These are phyloP conservation scores for Jamesozyma jinghongensis DNA, from an alignment of 805 yeast genomes.

Conservation along the genomic window DNA sequence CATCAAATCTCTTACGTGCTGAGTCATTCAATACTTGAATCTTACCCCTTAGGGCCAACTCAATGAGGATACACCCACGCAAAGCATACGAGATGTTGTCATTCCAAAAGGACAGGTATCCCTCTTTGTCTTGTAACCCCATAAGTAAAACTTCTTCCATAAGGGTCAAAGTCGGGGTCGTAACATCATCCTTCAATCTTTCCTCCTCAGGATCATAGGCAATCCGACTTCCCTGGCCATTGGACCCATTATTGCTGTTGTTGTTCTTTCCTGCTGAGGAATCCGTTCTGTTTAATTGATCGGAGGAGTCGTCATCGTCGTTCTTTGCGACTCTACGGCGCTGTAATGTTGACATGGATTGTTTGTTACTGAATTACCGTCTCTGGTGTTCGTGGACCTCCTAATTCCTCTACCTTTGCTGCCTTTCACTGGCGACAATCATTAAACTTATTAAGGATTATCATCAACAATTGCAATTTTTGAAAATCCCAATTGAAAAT, in stretches of 20 bases:
- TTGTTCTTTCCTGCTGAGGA: conserved; percentile 7
- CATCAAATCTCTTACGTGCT: conserved; percentile 78
- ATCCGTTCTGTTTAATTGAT: neutral
- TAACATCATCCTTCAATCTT: conserved; percentile 31
- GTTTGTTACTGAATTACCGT: too few species aligned
- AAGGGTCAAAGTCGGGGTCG: conserved; percentile 70
- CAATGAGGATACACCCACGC: conserved; percentile 88
- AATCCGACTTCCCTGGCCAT: conserved; percentile 42
- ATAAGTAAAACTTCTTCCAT: conserved; percentile 94
- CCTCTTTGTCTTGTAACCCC: conserved; percentile 93
- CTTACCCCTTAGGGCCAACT: conserved; percentile 83
- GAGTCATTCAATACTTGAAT: conserved; percentile 88
- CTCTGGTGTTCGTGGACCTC: too few species aligned
- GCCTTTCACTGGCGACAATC: too few species aligned
- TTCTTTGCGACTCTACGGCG: conserved; percentile 62
- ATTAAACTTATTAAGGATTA: too few species aligned
- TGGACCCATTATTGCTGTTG: conserved; percentile 8
- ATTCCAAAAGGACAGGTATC: conserved; percentile 95
- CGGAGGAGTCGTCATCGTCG: conserved; percentile 13
- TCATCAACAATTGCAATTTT: too few species aligned
- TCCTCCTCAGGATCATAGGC: conserved; percentile 69
- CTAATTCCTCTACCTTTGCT: too few species aligned
- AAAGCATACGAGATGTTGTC: conserved; percentile 94
- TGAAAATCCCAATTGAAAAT: neutral
- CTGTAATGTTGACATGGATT: conserved; percentile 49